Percentiles rank a stretch among this genome's conserved stretches.
phyloP scores from a whole-genome alignment of 441 rosid species.

The Syzygium syzygioides region DNA sequence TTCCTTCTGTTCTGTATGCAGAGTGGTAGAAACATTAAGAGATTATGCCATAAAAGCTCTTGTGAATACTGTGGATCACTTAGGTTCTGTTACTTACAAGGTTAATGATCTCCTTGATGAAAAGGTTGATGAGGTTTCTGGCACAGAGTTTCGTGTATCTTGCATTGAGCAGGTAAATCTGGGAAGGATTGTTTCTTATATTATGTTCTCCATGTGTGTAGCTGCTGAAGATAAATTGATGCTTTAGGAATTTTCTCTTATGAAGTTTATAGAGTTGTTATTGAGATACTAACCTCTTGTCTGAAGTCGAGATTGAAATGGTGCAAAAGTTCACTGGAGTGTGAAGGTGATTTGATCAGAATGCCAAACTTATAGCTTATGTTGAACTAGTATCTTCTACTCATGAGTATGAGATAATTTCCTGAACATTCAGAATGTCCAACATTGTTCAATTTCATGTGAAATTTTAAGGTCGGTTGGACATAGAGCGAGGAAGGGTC shows the following conservation, averaged over 20 bases:
- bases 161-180: conserved; percentile 77
- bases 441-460: background rate
- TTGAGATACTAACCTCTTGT: background rate
- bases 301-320: background rate
- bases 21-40: conserved; percentile 88
- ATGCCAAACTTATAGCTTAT: background rate
- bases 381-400: background rate
- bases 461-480: background rate
- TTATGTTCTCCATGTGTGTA: background rate
- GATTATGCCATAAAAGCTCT: conserved; percentile 92
- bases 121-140: conserved; percentile 77
- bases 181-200: background rate
- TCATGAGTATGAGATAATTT: background rate
- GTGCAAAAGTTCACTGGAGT: background rate
- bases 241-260: background rate
- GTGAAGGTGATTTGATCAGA: background rate
- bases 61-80: conserved; percentile 91
- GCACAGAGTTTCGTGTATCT: conserved; percentile 68
- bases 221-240: background rate
- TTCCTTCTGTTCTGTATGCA: conserved; percentile 23
- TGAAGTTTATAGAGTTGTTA: background rate
- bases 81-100: conserved; percentile 88
- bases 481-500: background rate
- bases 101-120: conserved; percentile 79
- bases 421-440: background rate